Evolutionary conservation across 2,329 filamentous ascomycete species (phyloP).

Genomic region (Trichoderma sp.): DNA sequence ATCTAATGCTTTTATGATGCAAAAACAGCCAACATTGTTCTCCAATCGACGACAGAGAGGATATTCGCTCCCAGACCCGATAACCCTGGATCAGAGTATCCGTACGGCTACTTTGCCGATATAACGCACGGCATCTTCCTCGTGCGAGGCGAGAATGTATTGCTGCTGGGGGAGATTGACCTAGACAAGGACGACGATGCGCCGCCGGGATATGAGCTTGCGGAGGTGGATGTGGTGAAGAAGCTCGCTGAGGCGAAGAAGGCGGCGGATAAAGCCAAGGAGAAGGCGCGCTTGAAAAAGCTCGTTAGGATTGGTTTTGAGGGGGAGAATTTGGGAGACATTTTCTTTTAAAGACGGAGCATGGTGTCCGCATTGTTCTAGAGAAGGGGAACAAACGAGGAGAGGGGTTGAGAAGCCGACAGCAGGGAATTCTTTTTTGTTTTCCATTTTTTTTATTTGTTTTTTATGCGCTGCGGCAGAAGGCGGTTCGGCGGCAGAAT

Average conservation of each 20-base stretch:
- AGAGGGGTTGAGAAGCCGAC: not conserved
- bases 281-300: slow-evolving; percentile 72
- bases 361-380: not conserved
- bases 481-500: slow-evolving; percentile 52
- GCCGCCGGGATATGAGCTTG: slow-evolving; percentile 68
- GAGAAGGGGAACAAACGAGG: too few relatives aligned
- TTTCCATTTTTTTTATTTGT: not conserved
- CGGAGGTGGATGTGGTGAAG: slow-evolving; percentile 68
- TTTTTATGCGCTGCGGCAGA: slow-evolving; percentile 26
- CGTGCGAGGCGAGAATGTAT: slow-evolving; percentile 94
- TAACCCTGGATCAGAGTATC: slow-evolving; percentile 39
- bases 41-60: slow-evolving; percentile 89
- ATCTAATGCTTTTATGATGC: not conserved
- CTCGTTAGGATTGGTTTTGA: slow-evolving; percentile 82
- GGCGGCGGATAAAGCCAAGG: slow-evolving; percentile 65
- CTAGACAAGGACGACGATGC: slow-evolving; percentile 92
- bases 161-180: slow-evolving; percentile 93
- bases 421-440: not conserved
- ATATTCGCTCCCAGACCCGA: slow-evolving; percentile 66
- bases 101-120: slow-evolving; percentile 71
- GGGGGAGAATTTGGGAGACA: slow-evolving; percentile 77
- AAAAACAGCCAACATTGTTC: slow-evolving; percentile 79
- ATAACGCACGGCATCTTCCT: slow-evolving; percentile 84
- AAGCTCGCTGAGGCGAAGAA: slow-evolving; percentile 73
- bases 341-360: slow-evolving; percentile 55